phyloP scores from a whole-genome alignment of 2,329 filamentous ascomycete species.

The Fusarium pseudocircinatum region DNA sequence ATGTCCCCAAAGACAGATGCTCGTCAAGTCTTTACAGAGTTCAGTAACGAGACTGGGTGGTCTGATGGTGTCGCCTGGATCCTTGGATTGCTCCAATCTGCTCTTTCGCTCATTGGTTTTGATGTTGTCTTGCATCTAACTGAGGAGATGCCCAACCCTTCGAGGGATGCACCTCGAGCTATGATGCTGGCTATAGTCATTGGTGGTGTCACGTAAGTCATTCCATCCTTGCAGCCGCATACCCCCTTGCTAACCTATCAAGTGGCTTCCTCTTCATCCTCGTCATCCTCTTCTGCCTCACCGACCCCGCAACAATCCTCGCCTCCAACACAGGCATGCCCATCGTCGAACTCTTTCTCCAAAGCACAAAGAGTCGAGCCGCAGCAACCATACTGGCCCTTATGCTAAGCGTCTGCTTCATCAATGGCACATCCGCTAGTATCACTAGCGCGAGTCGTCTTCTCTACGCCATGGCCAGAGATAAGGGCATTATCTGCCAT shows the following conservation, averaged over 20 bases:
- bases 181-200: slow-evolving; percentile 55
- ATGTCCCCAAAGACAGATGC: slow-evolving; percentile 53
- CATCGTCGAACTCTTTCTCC: slow-evolving; percentile 56
- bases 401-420: slow-evolving; percentile 55
- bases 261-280: slow-evolving; percentile 52
- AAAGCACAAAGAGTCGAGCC: slow-evolving; percentile 52
- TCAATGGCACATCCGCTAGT: slow-evolving; percentile 53
- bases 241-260: slow-evolving; percentile 12
- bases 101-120: slow-evolving; percentile 51
- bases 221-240: no score
- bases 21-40: slow-evolving; percentile 55
- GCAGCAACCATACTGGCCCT: slow-evolving; percentile 50
- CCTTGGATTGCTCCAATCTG: slow-evolving; percentile 55
- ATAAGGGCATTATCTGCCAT: slow-evolving; percentile 28
- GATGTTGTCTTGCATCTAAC: slow-evolving; percentile 57
- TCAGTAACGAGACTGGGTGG: slow-evolving; percentile 57
- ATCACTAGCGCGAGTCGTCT: slow-evolving; percentile 55
- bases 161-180: slow-evolving; percentile 52
- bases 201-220: slow-evolving; percentile 53
- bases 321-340: slow-evolving; percentile 55
- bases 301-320: slow-evolving; percentile 49
- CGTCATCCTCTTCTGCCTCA: slow-evolving; percentile 54
- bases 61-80: slow-evolving; percentile 58
- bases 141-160: slow-evolving; percentile 57
- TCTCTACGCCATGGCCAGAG: slow-evolving; percentile 47